phyloP scores from a whole-genome alignment of 768 basidiomycete genomes.

The Tricholoma matsutake region DNA sequence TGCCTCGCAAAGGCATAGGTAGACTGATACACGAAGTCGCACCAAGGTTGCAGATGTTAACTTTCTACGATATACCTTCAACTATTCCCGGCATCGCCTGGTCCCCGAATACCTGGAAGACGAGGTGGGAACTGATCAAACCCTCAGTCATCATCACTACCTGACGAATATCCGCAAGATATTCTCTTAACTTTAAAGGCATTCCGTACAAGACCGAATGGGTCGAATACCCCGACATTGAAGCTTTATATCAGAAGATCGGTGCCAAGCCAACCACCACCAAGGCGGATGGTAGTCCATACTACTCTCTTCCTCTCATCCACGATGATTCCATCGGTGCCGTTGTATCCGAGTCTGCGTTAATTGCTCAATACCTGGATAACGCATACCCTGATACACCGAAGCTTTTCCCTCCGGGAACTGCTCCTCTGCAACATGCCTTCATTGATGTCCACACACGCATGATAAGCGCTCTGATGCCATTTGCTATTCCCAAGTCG shows the following conservation, averaged over 20 bases:
- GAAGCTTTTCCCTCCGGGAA: conserved; percentile 26
- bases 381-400: conserved; percentile 34
- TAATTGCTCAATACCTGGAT: conserved; percentile 42
- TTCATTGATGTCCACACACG: conserved; percentile 7
- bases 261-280: conserved; percentile 26
- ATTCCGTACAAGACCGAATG: conserved; percentile 37
- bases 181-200: conserved; percentile 22
- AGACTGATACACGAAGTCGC: too few species aligned
- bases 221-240: conserved; percentile 40
- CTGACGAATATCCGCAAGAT: conserved; percentile 7
- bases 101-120: conserved; percentile 47
- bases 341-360: conserved; percentile 32
- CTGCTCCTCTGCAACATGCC: conserved; percentile 13
- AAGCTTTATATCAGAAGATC: conserved; percentile 27
- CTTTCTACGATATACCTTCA: conserved; percentile 45
- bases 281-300: conserved; percentile 23
- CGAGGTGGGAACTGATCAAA: conserved; percentile 29
- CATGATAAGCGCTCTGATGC: conserved; percentile 8
- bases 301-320: conserved; percentile 40
- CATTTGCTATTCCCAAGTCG: conserved; percentile 16
- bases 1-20: too few species aligned
- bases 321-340: conserved; percentile 31
- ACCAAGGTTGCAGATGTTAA: conserved; percentile 16
- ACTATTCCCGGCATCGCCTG: conserved; percentile 27
- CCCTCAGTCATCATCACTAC: neutral